These are phyloP conservation scores for Yarrowia bubula DNA, from an alignment of 805 yeast genomes.

Conservation along the genomic window DNA sequence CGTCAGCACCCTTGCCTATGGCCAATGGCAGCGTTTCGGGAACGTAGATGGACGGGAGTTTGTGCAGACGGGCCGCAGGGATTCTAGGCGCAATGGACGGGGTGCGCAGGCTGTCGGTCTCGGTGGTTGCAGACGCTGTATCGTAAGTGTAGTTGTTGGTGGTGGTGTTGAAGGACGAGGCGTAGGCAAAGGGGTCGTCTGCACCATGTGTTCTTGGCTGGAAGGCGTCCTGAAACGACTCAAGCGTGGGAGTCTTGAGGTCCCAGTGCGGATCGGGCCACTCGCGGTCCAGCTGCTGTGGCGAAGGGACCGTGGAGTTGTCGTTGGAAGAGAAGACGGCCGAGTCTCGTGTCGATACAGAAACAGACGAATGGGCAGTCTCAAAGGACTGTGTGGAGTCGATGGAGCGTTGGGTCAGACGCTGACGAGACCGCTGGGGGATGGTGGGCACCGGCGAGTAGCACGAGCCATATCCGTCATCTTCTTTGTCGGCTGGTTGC, in stretches of 20 bases:
- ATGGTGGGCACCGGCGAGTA: background rate
- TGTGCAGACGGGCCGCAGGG: conserved; percentile 12
- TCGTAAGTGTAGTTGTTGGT: conserved; percentile 4
- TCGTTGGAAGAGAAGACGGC: conserved; percentile 12
- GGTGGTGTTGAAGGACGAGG: background rate
- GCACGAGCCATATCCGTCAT: conserved; percentile 1
- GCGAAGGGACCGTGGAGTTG: conserved; percentile 12
- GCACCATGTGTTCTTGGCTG: conserved; percentile 1
- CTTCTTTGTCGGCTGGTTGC: conserved; percentile 20
- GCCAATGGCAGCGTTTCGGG: conserved; percentile 4
- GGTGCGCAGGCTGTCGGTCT: conserved; percentile 4
- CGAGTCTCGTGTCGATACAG: background rate
- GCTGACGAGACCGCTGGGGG: conserved; percentile 17
- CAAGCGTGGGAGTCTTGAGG: conserved; percentile 12
- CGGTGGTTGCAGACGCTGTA: conserved; percentile 10
- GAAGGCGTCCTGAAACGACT: conserved; percentile 20
- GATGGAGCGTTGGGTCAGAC: background rate
- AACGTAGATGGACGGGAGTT: background rate
- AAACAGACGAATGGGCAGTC: conserved; percentile 1
- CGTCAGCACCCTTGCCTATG: background rate
- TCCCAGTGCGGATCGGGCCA: conserved; percentile 22
- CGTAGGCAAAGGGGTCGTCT: background rate
- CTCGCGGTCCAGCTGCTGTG: conserved; percentile 19
- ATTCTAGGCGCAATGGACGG: background rate
- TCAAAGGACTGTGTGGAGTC: conserved; percentile 14